Conservation (phyloP, 495 filamentous ascomycete species). For the Penicillium paxilli region DNA sequence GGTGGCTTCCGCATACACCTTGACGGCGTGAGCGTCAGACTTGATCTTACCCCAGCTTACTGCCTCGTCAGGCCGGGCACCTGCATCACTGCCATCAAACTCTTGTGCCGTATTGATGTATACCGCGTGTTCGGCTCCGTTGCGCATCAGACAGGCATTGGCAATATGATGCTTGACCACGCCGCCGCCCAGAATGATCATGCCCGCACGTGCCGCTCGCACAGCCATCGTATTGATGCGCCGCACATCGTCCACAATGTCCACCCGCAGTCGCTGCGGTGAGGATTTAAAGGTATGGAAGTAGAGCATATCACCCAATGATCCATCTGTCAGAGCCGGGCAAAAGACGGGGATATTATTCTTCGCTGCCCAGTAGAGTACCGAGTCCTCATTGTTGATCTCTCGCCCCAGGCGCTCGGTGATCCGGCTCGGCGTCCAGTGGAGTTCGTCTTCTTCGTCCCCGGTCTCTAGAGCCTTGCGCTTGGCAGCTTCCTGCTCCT, state of each 20-base stretch:
- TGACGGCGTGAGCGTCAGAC: slow-evolving; percentile 77
- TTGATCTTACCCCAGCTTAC: slow-evolving; percentile 99
- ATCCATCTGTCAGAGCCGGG: slow-evolving; percentile 92
- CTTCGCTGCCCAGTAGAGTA: slow-evolving; percentile 92
- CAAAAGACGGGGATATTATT: slow-evolving; percentile 97
- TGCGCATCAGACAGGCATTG: slow-evolving; percentile 94
- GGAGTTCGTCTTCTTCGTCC: slow-evolving; percentile 64
- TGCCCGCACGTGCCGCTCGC: slow-evolving; percentile 77
- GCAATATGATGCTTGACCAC: slow-evolving; percentile 97
- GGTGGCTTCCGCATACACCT: slow-evolving; percentile 94
- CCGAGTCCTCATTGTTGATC: slow-evolving; percentile 84
- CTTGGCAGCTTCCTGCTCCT: slow-evolving; percentile 80
- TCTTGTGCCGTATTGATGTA: slow-evolving; percentile 97
- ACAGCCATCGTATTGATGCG: slow-evolving; percentile 88
- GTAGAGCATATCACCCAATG: slow-evolving; percentile 94
- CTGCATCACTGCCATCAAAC: slow-evolving; percentile 96
- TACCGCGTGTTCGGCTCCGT: slow-evolving; percentile 93
- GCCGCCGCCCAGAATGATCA: slow-evolving; percentile 92
- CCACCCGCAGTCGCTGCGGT: slow-evolving; percentile 73
- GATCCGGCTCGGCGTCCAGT: slow-evolving; percentile 90
- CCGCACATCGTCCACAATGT: slow-evolving; percentile 88
- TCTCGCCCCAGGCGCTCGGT: slow-evolving; percentile 85
- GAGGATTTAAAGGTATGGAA: slow-evolving; percentile 91
- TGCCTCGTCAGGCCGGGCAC: slow-evolving; percentile 92
- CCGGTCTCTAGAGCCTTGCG: slow-evolving; percentile 41